These are phyloP conservation scores for Barbarea vulgaris DNA, from an alignment of 345 rosid species.

Conservation along the genomic window DNA sequence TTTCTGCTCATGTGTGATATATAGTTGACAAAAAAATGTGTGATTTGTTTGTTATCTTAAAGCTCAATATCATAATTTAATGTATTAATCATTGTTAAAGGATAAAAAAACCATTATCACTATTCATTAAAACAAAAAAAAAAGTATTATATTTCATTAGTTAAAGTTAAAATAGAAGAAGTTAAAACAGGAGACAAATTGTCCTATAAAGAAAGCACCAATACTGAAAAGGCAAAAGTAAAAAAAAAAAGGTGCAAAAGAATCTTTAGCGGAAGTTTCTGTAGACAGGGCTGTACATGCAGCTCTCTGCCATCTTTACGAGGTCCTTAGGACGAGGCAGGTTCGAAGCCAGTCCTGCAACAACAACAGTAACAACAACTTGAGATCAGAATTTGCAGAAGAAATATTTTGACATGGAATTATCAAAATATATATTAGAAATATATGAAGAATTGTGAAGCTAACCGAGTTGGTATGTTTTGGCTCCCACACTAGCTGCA, in stretches of 20 bases:
- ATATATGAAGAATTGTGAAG: not conserved
- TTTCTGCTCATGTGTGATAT: not conserved
- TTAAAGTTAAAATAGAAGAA: not conserved
- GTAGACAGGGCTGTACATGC: slow-evolving; percentile 94
- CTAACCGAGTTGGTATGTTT: slow-evolving; percentile 90
- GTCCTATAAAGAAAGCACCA: slow-evolving; percentile 7
- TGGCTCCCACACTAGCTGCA: slow-evolving; percentile 88
- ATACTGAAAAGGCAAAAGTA: slow-evolving; percentile 17
- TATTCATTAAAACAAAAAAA: not conserved
- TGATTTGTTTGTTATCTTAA: not conserved
- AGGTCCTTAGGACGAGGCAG: slow-evolving; percentile 90
- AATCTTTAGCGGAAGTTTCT: slow-evolving; percentile 68
- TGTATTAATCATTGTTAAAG: not conserved
- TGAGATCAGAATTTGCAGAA: not conserved
- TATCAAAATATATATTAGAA: not conserved
- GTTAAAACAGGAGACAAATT: not conserved
- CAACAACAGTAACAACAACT: slow-evolving; percentile 4
- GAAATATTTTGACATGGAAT: not conserved
- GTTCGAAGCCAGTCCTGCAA: slow-evolving; percentile 77
- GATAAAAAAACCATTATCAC: not conserved
- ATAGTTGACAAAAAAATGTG: not conserved
- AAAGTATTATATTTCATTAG: not conserved
- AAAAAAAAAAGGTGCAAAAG: slow-evolving; percentile 3
- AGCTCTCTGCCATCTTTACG: slow-evolving; percentile 80
- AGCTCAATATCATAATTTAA: not conserved